A percentile compares a stretch with the other conserved stretches of the same genome.
Conservation (phyloP, 495 filamentous ascomycete genomes). For the Trichoderma gamsii region DNA sequence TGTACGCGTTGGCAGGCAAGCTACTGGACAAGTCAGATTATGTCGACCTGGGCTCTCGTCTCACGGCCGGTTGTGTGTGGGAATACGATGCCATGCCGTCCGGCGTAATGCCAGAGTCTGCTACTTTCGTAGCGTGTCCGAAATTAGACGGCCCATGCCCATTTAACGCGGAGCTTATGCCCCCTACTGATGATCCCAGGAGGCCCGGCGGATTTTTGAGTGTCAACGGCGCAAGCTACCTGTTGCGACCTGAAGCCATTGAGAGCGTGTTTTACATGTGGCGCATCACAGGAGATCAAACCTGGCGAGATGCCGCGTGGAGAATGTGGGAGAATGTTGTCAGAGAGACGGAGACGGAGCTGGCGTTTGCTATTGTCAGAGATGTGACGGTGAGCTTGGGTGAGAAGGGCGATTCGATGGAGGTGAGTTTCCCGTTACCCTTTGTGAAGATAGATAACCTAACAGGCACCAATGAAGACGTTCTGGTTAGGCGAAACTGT, state of each 20-base stretch:
- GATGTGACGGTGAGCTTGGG: slow-evolving; percentile 29
- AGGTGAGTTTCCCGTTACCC: slow-evolving; percentile 24
- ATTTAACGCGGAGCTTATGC: slow-evolving; percentile 20
- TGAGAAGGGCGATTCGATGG: slow-evolving; percentile 37
- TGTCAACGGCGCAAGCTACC: slow-evolving; percentile 32
- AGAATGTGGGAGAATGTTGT: slow-evolving; percentile 48
- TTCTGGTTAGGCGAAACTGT: slow-evolving; percentile 64
- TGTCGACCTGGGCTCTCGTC: slow-evolving; percentile 59
- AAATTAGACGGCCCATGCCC: slow-evolving; percentile 21
- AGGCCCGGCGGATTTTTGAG: slow-evolving; percentile 23
- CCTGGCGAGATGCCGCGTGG: slow-evolving; percentile 53
- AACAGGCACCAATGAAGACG: slow-evolving; percentile 26
- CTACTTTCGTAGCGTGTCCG: slow-evolving; percentile 49
- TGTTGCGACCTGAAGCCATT: slow-evolving; percentile 53
- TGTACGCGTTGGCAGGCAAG: slow-evolving; percentile 69
- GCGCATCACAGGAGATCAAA: slow-evolving; percentile 48
- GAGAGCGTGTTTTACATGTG: slow-evolving; percentile 55
- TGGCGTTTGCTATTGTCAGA: slow-evolving; percentile 39
- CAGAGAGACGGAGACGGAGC: slow-evolving; percentile 37
- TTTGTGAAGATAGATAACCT: not conserved
- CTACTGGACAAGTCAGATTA: slow-evolving; percentile 55
- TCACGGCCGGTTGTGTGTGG: slow-evolving; percentile 77
- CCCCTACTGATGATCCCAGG: not conserved
- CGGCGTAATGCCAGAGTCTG: slow-evolving; percentile 73
- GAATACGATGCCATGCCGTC: slow-evolving; percentile 62